Conservation (phyloP, 2,329 filamentous ascomycete genomes). For the Pseudogymnoascus sp. region DNA sequence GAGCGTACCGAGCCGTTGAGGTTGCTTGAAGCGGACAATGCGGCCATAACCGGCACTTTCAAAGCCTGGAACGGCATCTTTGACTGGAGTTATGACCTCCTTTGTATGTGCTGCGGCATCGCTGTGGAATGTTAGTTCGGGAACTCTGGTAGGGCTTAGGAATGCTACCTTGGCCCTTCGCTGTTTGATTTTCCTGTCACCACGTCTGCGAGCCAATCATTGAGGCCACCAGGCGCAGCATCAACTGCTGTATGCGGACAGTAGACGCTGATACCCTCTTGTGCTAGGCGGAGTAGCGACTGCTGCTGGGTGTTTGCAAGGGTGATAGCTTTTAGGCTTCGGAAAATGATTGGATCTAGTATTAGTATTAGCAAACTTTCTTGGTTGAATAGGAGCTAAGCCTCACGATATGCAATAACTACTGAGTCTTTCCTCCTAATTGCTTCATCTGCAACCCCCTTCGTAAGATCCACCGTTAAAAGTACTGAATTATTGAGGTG, state of each 20-base stretch:
- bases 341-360: constrained; percentile 91
- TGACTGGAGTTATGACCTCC: constrained; percentile 22
- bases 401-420: constrained; percentile 79
- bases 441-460: constrained; percentile 81
- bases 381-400: background rate
- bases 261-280: constrained; percentile 88
- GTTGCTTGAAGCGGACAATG: constrained; percentile 22
- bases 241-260: constrained; percentile 93
- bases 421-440: constrained; percentile 67
- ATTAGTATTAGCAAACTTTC: constrained; percentile 6
- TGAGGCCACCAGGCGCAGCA: constrained; percentile 73
- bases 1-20: constrained; percentile 20
- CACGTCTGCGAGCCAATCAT: constrained; percentile 88
- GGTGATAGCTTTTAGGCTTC: constrained; percentile 80
- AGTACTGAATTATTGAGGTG: constrained; percentile 60
- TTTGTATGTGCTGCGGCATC: constrained; percentile 11
- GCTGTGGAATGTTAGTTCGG: constrained; percentile 14
- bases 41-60: constrained; percentile 27
- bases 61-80: constrained; percentile 18
- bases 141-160: constrained; percentile 15
- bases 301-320: constrained; percentile 78
- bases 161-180: background rate
- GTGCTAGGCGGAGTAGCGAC: constrained; percentile 71
- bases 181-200: constrained; percentile 47
- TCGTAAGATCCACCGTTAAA: constrained; percentile 85